Conservation (phyloP, 768 basidiomycete species). For the Trametes punicea region DNA sequence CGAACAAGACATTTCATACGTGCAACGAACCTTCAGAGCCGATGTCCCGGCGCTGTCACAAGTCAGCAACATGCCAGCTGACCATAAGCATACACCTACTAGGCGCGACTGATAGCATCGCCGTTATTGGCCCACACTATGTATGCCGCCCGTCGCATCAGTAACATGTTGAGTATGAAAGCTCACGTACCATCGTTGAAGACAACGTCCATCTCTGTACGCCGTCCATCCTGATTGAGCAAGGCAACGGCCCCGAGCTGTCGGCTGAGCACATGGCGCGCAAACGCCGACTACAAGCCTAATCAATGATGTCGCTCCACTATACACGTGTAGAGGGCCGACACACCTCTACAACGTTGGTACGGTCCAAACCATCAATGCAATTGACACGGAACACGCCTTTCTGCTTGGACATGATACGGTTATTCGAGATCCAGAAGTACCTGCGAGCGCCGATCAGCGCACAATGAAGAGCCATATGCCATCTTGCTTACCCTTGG, state of each 20-base stretch:
- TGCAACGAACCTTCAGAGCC: constrained; percentile 74
- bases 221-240: constrained; percentile 48
- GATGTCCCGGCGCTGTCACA: constrained; percentile 85
- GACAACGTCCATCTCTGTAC: constrained; percentile 61
- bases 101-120: constrained; percentile 87
- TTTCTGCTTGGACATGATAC: constrained; percentile 73
- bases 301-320: constrained; percentile 1
- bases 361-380: constrained; percentile 93
- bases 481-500: constrained; percentile 57
- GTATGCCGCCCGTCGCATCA: neutral
- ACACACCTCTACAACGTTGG: constrained; percentile 86
- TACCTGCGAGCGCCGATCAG: constrained; percentile 44
- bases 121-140: constrained; percentile 98
- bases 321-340: neutral
- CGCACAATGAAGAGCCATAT: neutral
- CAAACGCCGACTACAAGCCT: constrained; percentile 76
- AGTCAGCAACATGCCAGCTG: constrained; percentile 8
- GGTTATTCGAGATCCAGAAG: constrained; percentile 74
- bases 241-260: constrained; percentile 75
- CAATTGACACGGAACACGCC: constrained; percentile 91
- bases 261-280: constrained; percentile 73
- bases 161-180: neutral
- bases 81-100: constrained; percentile 47
- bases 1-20: neutral
- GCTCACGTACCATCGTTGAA: constrained; percentile 69